phyloP scores from a whole-genome alignment of 164 flowering plant species.

The Macadamia tetraphylla region DNA sequence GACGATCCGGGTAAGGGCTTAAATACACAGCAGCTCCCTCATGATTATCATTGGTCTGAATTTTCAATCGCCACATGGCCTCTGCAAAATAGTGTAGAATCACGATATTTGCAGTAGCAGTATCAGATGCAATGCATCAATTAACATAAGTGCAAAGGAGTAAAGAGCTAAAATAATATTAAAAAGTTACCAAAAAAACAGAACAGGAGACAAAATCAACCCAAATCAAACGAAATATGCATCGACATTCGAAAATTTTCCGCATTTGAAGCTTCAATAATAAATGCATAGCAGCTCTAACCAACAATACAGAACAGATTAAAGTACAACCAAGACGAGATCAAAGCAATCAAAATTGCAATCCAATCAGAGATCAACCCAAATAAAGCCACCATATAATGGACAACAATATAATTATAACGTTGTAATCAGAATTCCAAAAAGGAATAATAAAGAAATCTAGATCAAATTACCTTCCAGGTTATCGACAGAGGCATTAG shows the following conservation, averaged over 20 bases:
- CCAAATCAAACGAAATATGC: neutral
- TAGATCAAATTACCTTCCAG: constrained; percentile 36
- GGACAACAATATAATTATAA: neutral
- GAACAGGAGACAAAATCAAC: neutral
- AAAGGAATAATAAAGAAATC: neutral
- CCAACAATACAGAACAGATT: neutral
- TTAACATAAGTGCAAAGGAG: neutral
- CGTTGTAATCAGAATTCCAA: neutral
- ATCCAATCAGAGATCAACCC: neutral
- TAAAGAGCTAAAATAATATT: neutral
- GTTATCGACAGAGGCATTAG: constrained; percentile 29
- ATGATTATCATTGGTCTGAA: constrained; percentile 27
- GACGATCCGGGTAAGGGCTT: constrained; percentile 53
- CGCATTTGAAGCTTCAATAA: neutral
- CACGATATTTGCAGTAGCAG: neutral
- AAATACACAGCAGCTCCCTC: constrained; percentile 25
- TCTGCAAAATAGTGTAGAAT: constrained; percentile 26
- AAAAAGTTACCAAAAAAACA: neutral
- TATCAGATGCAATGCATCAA: constrained; percentile 3
- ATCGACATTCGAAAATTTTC: neutral
- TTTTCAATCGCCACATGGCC: constrained; percentile 37
- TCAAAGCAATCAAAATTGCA: neutral
- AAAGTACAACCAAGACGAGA: neutral
- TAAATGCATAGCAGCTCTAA: neutral
- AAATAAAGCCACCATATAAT: neutral